Evolutionary conservation across 306 rosid species (phyloP).

Genomic region (Castanospermum australe): DNA sequence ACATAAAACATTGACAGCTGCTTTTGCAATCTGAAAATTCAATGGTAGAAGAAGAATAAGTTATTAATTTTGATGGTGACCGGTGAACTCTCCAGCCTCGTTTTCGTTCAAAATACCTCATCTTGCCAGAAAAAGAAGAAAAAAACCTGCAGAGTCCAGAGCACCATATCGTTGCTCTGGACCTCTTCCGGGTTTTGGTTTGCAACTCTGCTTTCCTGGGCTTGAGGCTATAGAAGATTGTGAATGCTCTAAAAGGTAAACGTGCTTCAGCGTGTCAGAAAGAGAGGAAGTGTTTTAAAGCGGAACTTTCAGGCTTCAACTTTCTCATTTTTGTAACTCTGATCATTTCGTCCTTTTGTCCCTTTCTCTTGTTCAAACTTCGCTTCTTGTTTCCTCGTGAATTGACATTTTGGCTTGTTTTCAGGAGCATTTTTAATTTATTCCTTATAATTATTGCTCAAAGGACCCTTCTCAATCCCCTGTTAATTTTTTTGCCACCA

Average conservation of each 20-base stretch:
- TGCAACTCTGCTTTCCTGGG: not conserved
- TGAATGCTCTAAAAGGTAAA: not conserved
- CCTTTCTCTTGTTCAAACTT: not conserved
- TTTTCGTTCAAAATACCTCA: not conserved
- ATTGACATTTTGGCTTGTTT: too few species aligned
- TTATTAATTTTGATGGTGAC: not conserved
- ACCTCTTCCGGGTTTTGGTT: not conserved
- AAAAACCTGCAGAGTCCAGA: not conserved
- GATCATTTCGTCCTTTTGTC: not conserved
- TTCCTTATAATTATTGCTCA: not conserved
- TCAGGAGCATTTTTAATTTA: not conserved
- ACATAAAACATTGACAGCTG: not conserved
- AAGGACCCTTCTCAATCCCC: not conserved
- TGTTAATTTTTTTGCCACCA: not conserved
- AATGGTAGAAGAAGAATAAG: not conserved
- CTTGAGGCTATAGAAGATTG: not conserved
- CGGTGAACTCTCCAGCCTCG: not conserved
- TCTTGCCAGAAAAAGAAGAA: not conserved
- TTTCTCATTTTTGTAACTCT: not conserved
- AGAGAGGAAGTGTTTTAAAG: not conserved
- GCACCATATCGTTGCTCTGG: not conserved
- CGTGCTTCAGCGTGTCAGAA: not conserved
- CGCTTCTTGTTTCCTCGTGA: not conserved
- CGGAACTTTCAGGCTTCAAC: not conserved
- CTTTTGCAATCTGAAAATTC: not conserved